Base-by-base conservation (phyloP, 257 asterid genomes). In the Ajuga chamaepitys region DNA sequence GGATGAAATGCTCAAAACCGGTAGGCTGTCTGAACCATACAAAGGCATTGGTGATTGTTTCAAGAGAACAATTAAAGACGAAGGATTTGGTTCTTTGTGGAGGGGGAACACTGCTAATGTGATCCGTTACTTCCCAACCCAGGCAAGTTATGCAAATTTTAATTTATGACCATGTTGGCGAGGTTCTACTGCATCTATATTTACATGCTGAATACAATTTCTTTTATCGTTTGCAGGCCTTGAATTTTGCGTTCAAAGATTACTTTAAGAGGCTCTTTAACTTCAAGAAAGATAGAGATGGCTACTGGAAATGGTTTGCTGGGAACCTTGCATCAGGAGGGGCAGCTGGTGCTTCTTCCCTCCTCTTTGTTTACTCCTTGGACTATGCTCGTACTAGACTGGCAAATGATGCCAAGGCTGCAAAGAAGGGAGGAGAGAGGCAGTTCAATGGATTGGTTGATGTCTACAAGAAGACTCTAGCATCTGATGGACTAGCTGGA, bases 351-450 rank as follows among this genome's bases (percentile, higher is more conserved):
- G 83, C 83, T 60, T 70, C 80, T 40, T 78, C 83, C 51, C 74
- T 67, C 9, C 53, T 78, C n/a, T 70, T 78, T 41, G 83, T 80
- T 12, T 80, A 80, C 61, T 70, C 82, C 2, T 75, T 80, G 34
- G 82, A 80, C 30, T 80, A 70, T 40, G 85, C 85, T 52, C 82
- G 80, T 30, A 76, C 82, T 50, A 65, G 82, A 24, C 48, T 80
- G 62, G 73, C 80, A 1, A 90, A 87, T 75, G 97, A 90, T 24
- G 83, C 95, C 57, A 90, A 90, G 79, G 85, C 97, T 40, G 87
- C 95, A 58, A 89, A 83, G 88, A 83, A 84, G 75, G 95, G 97
- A 46, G 95, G 95, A 56, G 74, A 40, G 24, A 74, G 85, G 61
- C 80, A 80, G 37, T 76, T 80, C 67, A 80, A 80, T 44, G 82